Percentiles rank a stretch among this genome's conserved stretches.
phyloP scores from a whole-genome alignment of 148 eudicot genomes.

The Camellia sinensis region DNA sequence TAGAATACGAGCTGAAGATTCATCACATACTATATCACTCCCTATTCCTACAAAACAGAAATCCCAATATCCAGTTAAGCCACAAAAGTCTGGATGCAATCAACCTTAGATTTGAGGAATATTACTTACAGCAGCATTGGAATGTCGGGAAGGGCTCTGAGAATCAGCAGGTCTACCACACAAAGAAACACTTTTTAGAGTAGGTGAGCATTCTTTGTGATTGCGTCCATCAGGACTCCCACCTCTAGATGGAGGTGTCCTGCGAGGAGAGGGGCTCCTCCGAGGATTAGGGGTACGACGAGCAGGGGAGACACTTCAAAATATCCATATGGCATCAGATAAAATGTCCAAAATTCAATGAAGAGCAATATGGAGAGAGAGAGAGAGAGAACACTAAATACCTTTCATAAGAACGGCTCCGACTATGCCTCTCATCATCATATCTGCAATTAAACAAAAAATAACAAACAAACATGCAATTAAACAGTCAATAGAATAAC shows the following conservation, averaged over 20 bases:
- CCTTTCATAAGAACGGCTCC: constrained; percentile 70
- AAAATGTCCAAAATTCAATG: not conserved
- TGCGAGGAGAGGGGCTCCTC: constrained; percentile 66
- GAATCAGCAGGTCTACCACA: constrained; percentile 56
- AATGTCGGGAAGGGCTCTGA: constrained; percentile 73
- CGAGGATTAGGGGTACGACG: constrained; percentile 57
- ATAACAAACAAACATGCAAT: not conserved
- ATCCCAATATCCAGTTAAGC: not conserved
- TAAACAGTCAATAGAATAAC: not conserved
- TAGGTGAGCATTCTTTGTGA: constrained; percentile 46
- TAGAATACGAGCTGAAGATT: constrained; percentile 4
- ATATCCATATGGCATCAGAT: constrained; percentile 4
- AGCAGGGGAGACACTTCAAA: constrained; percentile 67
- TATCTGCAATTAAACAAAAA: constrained; percentile 35
- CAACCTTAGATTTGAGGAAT: not conserved
- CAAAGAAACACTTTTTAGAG: constrained; percentile 58
- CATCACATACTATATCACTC: not conserved
- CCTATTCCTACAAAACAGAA: constrained; percentile 42
- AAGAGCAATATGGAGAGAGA: not conserved
- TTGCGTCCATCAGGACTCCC: constrained; percentile 51
- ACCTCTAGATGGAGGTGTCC: constrained; percentile 44
- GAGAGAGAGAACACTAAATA: constrained; percentile 6
- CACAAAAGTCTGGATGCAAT: not conserved
- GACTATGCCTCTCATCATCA: constrained; percentile 55
- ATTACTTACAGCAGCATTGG: constrained; percentile 77